Evolutionary conservation across 495 filamentous ascomycete species (phyloP), one percentile per base, ranked within the genome.

Genomic region (Tricharina praecox): DNA sequence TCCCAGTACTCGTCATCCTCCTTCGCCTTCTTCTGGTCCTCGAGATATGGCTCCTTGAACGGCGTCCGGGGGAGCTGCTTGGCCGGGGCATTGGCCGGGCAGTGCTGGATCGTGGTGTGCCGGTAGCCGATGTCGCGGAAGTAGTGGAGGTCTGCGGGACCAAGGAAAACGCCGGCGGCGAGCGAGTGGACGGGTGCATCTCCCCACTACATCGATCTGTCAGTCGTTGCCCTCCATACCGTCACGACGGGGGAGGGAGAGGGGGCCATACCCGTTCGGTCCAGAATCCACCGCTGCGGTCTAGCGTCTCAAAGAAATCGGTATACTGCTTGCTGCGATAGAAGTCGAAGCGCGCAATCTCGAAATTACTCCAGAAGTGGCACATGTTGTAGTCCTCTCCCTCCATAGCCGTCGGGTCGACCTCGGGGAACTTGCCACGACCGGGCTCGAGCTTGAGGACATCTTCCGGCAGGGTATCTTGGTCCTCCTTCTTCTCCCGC

Each of bases 321-420:
- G 92, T 82, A 62, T 99, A 99, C 55, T 79, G 78, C 64, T 93
- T 85, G 68, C 85, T 93, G 54, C 90, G 76, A 74, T 95, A 95
- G 71, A 84, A 99, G 68, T 83, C 80, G 45, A 99, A 71, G 45
- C 79, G 76, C 16, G 90, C 90, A 66, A 99, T 99, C 66, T 99
- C 90, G 49, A 99, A 99, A 63, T 99, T 99, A 70, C 85, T 93
- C 90, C 90, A 99, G 71, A 96, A 99, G 70, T 99, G 90, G 66
- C 90, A 99, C 90, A 99, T 99, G 69, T 99, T 99, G 69, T 99
- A 99, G 53, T 74, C 81, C 59, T 99, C 90, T 49, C 84, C 82
- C 60, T 95, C 92, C 90, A 99, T 99, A 15, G 79, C 77, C 59
- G 96, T 92, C 0, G 78, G 75, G 61, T 96, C 85, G 36, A 94